phyloP scores from a whole-genome alignment of 305 asterid species.

The Fraxinus ornus region DNA sequence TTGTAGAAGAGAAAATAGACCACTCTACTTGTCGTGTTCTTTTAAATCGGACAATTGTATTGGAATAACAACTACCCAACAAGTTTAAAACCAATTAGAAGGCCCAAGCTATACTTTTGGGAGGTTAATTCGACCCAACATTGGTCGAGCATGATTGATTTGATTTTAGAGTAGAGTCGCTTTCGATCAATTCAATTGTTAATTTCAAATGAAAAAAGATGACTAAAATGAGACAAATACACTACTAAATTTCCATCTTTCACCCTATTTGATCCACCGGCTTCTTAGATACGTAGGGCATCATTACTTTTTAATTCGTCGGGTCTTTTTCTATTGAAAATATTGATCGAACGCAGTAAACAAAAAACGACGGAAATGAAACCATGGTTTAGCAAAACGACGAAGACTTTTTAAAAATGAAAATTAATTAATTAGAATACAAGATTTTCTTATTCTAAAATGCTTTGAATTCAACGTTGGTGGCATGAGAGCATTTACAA shows the following conservation, averaged over 20 bases:
- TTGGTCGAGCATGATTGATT: not conserved
- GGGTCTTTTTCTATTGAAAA: too few species aligned
- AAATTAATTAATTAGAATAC: too few species aligned
- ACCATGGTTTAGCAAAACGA: too few species aligned
- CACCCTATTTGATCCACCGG: too few species aligned
- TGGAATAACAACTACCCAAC: not conserved
- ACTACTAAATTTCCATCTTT: too few species aligned
- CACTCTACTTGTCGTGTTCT: not conserved
- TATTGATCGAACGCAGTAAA: not conserved
- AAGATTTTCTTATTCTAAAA: too few species aligned
- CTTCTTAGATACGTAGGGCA: too few species aligned
- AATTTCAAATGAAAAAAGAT: not conserved
- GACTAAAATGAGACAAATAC: too few species aligned
- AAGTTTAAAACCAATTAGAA: not conserved
- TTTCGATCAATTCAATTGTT: not conserved
- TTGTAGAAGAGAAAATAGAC: not conserved
- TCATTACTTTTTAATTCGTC: too few species aligned
- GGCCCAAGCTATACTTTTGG: not conserved
- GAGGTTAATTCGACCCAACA: not conserved
- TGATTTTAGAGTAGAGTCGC: not conserved
- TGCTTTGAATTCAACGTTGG: not conserved
- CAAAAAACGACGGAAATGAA: not conserved
- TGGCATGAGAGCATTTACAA: not conserved
- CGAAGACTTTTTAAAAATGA: not conserved
- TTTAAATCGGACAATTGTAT: not conserved